phyloP scores from a whole-genome alignment of 176 grass and related monocot species.

The Carex parvula region DNA sequence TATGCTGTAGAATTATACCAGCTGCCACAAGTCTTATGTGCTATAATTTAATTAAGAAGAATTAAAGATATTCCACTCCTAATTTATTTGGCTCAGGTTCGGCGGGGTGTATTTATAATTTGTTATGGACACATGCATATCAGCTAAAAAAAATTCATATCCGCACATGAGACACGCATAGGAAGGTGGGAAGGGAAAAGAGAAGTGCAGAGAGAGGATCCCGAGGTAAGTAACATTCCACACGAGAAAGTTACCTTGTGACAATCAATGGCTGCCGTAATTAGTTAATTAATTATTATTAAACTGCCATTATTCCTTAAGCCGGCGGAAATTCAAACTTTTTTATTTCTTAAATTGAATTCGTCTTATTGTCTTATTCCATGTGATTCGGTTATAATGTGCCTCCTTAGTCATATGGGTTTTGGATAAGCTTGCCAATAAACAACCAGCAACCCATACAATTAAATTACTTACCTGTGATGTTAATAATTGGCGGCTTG shows the following conservation, averaged over 20 bases:
- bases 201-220: background rate
- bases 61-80: too few relatives aligned
- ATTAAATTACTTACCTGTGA: background rate
- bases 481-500: background rate
- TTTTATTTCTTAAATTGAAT: background rate
- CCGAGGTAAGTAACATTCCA: conserved; percentile 25
- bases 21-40: too few relatives aligned
- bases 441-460: background rate
- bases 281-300: background rate
- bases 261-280: background rate
- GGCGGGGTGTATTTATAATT: too few relatives aligned
- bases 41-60: too few relatives aligned
- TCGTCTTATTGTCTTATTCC: background rate
- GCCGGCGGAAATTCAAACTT: background rate
- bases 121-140: too few relatives aligned
- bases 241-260: conserved; percentile 23
- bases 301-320: background rate
- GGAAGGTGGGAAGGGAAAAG: background rate
- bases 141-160: too few relatives aligned
- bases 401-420: conserved; percentile 6
- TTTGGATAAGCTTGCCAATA: conserved; percentile 5
- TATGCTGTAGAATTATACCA: too few relatives aligned
- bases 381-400: conserved; percentile 12
- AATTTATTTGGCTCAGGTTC: too few relatives aligned
- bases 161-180: background rate